Conservation (phyloP, 106 monocot species). For the Gastrodia elata region DNA sequence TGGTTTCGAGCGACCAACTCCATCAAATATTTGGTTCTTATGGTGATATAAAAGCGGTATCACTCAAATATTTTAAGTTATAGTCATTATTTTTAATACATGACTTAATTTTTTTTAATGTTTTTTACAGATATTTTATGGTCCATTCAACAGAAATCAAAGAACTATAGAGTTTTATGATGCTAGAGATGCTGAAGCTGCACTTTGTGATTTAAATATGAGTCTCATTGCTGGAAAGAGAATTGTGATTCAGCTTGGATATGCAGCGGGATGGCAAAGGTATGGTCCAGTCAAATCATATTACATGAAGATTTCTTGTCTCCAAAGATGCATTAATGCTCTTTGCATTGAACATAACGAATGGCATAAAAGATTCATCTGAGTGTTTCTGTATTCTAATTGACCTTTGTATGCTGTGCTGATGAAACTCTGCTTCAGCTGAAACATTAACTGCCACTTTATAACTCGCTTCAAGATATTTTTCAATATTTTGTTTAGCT, state of each 20-base stretch:
- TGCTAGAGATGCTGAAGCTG: conserved; percentile 67
- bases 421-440: too few species aligned
- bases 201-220: conserved; percentile 51
- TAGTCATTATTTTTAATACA: background rate
- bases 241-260: conserved; percentile 51
- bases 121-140: conserved; percentile 45
- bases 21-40: conserved; percentile 40
- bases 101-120: background rate
- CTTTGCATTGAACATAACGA: background rate
- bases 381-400: too few species aligned
- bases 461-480: too few species aligned
- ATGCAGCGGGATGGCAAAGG: conserved; percentile 33
- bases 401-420: too few species aligned
- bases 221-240: conserved; percentile 47
- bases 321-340: background rate
- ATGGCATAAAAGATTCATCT: too few species aligned
- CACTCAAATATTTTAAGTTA: conserved; percentile 4
- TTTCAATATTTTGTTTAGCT: background rate
- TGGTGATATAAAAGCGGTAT: conserved; percentile 55
- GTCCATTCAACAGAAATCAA: conserved; percentile 42
- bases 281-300: conserved; percentile 6
- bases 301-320: background rate
- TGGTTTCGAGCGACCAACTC: conserved; percentile 44
- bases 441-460: too few species aligned
- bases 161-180: conserved; percentile 73